Evolutionary conservation across 2,329 filamentous ascomycete genomes (phyloP), one percentile per base, ranked within the genome.

Genomic region (Cordyceps farinosa): DNA sequence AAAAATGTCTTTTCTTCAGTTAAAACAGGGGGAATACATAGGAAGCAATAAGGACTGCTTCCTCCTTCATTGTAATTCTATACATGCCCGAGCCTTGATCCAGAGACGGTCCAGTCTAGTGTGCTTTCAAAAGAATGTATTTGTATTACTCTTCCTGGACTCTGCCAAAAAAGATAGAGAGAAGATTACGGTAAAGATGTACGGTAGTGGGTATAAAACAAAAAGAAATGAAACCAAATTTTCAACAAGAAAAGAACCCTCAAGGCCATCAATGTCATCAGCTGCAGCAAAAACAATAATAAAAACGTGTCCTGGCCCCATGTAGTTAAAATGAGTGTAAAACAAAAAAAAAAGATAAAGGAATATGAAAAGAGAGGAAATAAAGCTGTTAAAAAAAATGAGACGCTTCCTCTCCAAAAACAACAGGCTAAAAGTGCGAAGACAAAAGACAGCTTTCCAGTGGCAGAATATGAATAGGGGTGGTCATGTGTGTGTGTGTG

Each of bases 191-290:
- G 38, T 29, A 47, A 54, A 54, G 47, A 38, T 55, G 53, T 27
- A 61, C 47, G 36, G 52, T 38, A 54, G 52, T 62, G 62, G 56
- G 62, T 48, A 55, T 60, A 60, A 60, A 47, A 34, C 54, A 45
- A 59, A 56, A 58, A 34, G 22, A 17, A 50, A 30, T 27, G 36
- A 54, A 63, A 27, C 32, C 34, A 60, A 65, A 7, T 40, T 45
- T 48, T 42, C 34, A 50, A 50, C 17, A 32, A 38, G 50, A 45
- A 38, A 59, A 61, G n/a, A 62, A 54, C 44, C 48, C 57, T 27
- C 38, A 38, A 62, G 38, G 51, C 59, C 59, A 61, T 61, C 50
- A 61, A 61, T 54, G 59, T 55, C 51, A 48, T 61, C 22, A 54
- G 56, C 60, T 27, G 30, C 36, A 51, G 38, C 47, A 48, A 45